A percentile compares a stretch with the other conserved stretches of the same genome.
These are phyloP conservation scores for Candida boleticola DNA, from an alignment of 805 yeast genomes.

Conservation along the genomic window DNA sequence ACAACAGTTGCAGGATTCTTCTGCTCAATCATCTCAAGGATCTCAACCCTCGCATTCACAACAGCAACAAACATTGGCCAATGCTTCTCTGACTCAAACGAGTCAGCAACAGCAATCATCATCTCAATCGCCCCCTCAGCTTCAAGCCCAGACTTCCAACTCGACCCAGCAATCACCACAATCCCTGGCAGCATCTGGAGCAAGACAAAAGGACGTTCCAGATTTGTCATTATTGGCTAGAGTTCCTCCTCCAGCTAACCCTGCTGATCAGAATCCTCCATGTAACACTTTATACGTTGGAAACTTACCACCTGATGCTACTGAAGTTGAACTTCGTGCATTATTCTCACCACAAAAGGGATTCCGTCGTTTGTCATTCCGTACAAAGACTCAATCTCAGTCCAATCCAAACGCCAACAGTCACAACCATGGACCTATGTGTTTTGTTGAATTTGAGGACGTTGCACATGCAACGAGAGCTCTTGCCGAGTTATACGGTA, in stretches of 20 bases:
- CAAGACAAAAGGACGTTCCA: slow-evolving; percentile 41
- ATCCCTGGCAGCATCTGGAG: slow-evolving; percentile 11
- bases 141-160: background rate
- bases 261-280: slow-evolving; percentile 99
- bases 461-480: slow-evolving; percentile 92
- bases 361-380: slow-evolving; percentile 86
- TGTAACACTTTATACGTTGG: slow-evolving; percentile 97
- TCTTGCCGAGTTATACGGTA: slow-evolving; percentile 88
- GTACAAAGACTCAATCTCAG: slow-evolving; percentile 50
- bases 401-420: slow-evolving; percentile 24
- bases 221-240: slow-evolving; percentile 73
- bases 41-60: slow-evolving; percentile 6
- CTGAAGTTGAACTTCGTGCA: slow-evolving; percentile 86
- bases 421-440: slow-evolving; percentile 91
- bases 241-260: slow-evolving; percentile 92
- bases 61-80: slow-evolving; percentile 8
- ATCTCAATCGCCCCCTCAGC: slow-evolving; percentile 1
- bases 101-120: background rate
- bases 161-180: slow-evolving; percentile 8
- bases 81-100: slow-evolving; percentile 1
- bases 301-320: slow-evolving; percentile 94
- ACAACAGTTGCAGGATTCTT: slow-evolving; percentile 8
- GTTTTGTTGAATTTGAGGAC: slow-evolving; percentile 98
- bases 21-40: slow-evolving; percentile 3
- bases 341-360: slow-evolving; percentile 88